Conservation (phyloP, 306 rosid species). For the Hylodesmum podocarpum region DNA sequence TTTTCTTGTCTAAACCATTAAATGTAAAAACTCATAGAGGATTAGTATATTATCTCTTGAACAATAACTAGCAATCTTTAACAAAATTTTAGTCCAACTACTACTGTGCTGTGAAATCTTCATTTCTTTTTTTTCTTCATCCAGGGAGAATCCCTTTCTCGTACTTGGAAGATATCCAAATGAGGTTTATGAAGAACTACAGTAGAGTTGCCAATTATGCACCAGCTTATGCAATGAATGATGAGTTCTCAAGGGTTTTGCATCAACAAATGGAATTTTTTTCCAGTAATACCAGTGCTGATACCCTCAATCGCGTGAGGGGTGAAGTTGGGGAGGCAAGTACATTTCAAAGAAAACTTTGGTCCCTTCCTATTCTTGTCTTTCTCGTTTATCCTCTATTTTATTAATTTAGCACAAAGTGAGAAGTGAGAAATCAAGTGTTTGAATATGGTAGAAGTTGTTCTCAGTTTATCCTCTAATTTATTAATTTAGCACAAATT, state of each 20-base stretch:
- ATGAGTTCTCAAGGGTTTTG: slow-evolving; percentile 94
- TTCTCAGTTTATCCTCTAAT: slow-evolving; percentile 2
- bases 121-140: slow-evolving; percentile 9
- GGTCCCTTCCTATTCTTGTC: slow-evolving; percentile 4
- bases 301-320: slow-evolving; percentile 89
- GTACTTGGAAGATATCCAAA: slow-evolving; percentile 93
- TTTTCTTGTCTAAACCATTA: neutral
- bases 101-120: neutral
- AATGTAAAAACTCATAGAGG: neutral
- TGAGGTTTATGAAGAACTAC: slow-evolving; percentile 99
- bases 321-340: slow-evolving; percentile 98
- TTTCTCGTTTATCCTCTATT: slow-evolving; percentile 6
- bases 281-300: slow-evolving; percentile 78
- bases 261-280: slow-evolving; percentile 99
- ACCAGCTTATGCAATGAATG: slow-evolving; percentile 98
- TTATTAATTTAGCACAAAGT: slow-evolving; percentile 17
- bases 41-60: slow-evolving; percentile 18
- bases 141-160: slow-evolving; percentile 95
- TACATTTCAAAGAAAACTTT: slow-evolving; percentile 16
- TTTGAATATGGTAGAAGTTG: slow-evolving; percentile 1
- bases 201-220: slow-evolving; percentile 82
- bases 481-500: slow-evolving; percentile 17
- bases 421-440: slow-evolving; percentile 13
- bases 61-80: slow-evolving; percentile 8
- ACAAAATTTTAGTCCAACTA: neutral